Conservation (phyloP, 805 yeast species). For the Debaryomyces hansenii region DNA sequence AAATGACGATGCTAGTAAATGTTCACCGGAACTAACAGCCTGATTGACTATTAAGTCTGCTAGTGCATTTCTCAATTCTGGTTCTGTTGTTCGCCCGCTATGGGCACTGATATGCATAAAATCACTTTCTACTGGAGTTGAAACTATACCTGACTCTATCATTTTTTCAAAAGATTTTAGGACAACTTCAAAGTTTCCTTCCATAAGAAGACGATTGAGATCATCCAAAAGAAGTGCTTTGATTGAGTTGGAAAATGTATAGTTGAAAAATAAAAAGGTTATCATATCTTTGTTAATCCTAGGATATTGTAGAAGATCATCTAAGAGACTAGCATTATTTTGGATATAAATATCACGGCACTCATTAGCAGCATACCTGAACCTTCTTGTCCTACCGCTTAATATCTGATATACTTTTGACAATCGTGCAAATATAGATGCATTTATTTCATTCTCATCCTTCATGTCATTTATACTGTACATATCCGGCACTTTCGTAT, state of each 20-base stretch:
- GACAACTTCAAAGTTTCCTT: constrained; percentile 9
- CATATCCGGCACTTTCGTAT: too few relatives aligned
- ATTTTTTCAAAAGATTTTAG: constrained; percentile 5
- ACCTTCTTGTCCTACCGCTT: constrained; percentile 4
- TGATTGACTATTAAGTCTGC: constrained; percentile 16
- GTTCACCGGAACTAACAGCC: constrained; percentile 20
- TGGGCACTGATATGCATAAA: background rate
- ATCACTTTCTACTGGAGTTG: background rate
- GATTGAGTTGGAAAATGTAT: constrained; percentile 16
- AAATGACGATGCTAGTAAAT: constrained; percentile 20
- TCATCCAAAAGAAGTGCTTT: constrained; percentile 19
- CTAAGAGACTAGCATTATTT: constrained; percentile 10
- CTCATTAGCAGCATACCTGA: constrained; percentile 11
- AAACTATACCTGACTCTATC: background rate
- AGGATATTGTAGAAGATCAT: constrained; percentile 20
- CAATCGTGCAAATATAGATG: constrained; percentile 11
- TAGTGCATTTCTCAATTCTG: background rate
- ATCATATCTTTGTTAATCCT: constrained; percentile 16
- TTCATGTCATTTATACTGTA: background rate
- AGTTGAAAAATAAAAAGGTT: constrained; percentile 12
- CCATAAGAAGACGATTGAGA: constrained; percentile 8
- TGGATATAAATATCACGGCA: constrained; percentile 15
- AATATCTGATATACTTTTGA: constrained; percentile 15
- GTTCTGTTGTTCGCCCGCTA: background rate
- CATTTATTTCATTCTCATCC: constrained; percentile 1